Conservation (phyloP, 176 grass and related monocot genomes). For the Oryza glaberrima region DNA sequence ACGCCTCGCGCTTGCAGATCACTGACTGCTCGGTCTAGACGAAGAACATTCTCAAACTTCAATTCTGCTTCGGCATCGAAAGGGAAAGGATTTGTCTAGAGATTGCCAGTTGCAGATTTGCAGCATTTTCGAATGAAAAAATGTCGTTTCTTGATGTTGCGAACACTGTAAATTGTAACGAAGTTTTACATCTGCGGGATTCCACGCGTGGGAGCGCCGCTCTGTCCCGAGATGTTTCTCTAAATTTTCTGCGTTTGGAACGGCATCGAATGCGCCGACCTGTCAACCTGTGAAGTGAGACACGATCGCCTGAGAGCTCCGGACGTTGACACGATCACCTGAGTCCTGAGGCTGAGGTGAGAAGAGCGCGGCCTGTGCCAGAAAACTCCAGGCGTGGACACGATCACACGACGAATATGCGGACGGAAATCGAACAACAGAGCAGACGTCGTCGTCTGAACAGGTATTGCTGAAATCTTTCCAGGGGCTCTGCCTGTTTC, state of each 20-base stretch:
- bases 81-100: background rate
- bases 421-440: background rate
- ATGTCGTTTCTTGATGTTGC: background rate
- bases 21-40: background rate
- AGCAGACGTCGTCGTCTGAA: no score
- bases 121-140: background rate
- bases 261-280: background rate
- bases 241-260: background rate
- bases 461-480: no score
- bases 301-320: background rate
- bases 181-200: background rate
- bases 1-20: constrained; percentile 41
- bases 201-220: background rate
- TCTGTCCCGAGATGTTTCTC: background rate
- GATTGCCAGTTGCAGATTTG: background rate
- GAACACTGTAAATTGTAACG: background rate
- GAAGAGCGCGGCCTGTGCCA: background rate
- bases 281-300: background rate
- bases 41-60: background rate
- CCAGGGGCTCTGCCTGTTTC: no score
- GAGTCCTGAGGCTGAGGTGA: background rate
- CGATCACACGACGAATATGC: background rate
- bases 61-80: background rate
- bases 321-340: background rate
- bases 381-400: no score